Base-by-base conservation (phyloP, 108 stramenopile species). In the Cyclotella cryptica region DNA sequence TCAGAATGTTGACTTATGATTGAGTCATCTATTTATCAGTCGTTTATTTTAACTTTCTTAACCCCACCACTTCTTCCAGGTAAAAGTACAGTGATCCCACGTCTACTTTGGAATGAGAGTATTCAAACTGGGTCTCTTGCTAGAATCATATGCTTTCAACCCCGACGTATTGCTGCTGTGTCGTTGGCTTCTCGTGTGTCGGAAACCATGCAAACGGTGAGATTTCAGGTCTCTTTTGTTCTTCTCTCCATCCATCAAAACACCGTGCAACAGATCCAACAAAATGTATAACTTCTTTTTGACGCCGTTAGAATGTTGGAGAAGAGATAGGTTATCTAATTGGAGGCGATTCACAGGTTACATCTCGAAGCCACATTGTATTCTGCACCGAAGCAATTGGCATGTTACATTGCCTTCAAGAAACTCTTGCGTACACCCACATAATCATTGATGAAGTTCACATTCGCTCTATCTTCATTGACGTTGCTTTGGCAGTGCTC, bases 121-220 rank as follows among this genome's bases (percentile, higher is more conserved):
- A 19, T 19, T 51, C n/a, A 51, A 19, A 7, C 49, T 3, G 19
- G 49, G 8, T 19, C 19, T 51, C 49, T 51, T 17, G 49, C 49
- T 51, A 51, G 49, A 51, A 51, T 51, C 8, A 19, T 51, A 51
- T 51, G 49, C 49, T 51, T 51, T 17, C 49, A 51, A 8, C 49
- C 49, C 49, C 17, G 49, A 8, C 49, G 49, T 51, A 51, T 51
- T 8, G 49, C 49, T 19, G 49, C 49, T 8, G 49, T 51, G 3
- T 51, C 49, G 8, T 51, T 51, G 8, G 49, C 49, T 51, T 1
- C 17, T 7, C 49, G 49, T 3, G 49, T 51, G 49, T 51, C 49
- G n/a, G 19, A 51, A 19, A 51, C 49, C n/a, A 51, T 51, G 49
- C 49, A 51, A 51, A 51, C 49, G 19, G 49, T 51, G 49, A 51